Evolutionary conservation across 768 basidiomycete genomes (phyloP).

Genomic region (Coprinopsis strossmayeri): DNA sequence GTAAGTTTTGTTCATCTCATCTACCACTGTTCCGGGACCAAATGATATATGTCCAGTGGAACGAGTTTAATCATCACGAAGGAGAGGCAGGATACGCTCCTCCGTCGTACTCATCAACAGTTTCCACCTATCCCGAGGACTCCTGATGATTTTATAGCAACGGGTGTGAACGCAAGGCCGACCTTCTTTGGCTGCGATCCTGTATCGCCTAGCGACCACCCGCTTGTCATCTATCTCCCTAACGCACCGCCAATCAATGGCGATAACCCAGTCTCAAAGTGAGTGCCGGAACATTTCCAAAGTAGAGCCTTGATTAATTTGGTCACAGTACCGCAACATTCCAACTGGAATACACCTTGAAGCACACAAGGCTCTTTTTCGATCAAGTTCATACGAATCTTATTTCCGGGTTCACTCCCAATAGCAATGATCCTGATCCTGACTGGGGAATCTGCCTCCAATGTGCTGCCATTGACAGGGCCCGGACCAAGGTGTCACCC

Average conservation of each 20-base stretch:
- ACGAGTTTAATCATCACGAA: constrained; percentile 40
- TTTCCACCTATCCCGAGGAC: constrained; percentile 60
- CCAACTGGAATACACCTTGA: constrained; percentile 50
- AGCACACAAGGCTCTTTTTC: constrained; percentile 51
- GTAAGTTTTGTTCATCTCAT: constrained; percentile 28
- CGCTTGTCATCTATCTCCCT: constrained; percentile 69
- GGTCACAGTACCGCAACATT: constrained; percentile 48
- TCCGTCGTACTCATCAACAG: constrained; percentile 45
- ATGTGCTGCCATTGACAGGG: constrained; percentile 55
- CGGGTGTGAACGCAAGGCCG: constrained; percentile 59
- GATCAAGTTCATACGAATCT: constrained; percentile 52
- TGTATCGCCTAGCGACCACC: constrained; percentile 45
- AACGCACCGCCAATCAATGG: constrained; percentile 67
- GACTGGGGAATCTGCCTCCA: constrained; percentile 61
- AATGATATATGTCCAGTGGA: constrained; percentile 32
- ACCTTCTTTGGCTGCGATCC: constrained; percentile 81
- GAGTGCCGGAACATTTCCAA: constrained; percentile 10
- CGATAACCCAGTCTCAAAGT: constrained; percentile 62
- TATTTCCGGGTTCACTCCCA: constrained; percentile 54
- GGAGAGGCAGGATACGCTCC: constrained; percentile 35
- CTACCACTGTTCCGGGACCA: not conserved
- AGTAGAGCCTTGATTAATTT: constrained; percentile 8
- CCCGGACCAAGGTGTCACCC: constrained; percentile 33
- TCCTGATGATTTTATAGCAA: constrained; percentile 43
- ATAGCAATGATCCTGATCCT: constrained; percentile 54